Conservation (phyloP, 2,329 filamentous ascomycete genomes). For the Paramyrothecium sp. region DNA sequence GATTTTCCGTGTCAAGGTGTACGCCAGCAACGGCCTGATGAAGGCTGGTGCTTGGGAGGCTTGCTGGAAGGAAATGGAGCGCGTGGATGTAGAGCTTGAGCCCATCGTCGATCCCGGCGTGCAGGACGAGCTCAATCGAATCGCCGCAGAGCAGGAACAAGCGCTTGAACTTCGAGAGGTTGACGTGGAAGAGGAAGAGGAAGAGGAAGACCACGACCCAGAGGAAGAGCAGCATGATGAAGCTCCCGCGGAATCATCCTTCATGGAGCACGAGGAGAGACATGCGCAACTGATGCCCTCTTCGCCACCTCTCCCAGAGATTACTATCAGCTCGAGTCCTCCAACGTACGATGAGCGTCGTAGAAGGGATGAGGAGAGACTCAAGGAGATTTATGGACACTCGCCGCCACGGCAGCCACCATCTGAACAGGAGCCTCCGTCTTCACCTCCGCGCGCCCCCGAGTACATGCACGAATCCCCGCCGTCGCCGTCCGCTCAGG, state of each 20-base stretch:
- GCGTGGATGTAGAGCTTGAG: conserved; percentile 91
- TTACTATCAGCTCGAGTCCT: conserved; percentile 2
- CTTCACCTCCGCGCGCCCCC: conserved; percentile 9
- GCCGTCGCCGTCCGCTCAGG: conserved; percentile 16
- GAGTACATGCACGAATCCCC: conserved; percentile 12
- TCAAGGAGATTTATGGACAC: conserved; percentile 55
- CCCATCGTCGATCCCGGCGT: conserved; percentile 64
- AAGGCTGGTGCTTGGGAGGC: conserved; percentile 86
- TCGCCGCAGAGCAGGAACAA: conserved; percentile 46
- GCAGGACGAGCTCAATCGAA: conserved; percentile 58
- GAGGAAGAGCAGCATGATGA: conserved; percentile 22
- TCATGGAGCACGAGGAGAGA: conserved; percentile 8
- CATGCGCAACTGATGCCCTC: conserved; percentile 4
- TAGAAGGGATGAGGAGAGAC: conserved; percentile 46
- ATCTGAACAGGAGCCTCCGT: conserved; percentile 9
- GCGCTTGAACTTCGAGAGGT: conserved; percentile 32
- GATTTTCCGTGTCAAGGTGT: conserved; percentile 80
- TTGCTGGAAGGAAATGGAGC: conserved; percentile 97
- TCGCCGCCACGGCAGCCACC: conserved; percentile 15
- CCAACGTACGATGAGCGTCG: conserved; percentile 30
- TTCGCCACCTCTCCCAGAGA: conserved; percentile 10
- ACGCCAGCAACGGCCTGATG: conserved; percentile 94
- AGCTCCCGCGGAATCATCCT: conserved; percentile 14
- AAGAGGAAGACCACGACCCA: conserved; percentile 18
- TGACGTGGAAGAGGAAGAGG: conserved; percentile 30